Conservation (phyloP, 768 basidiomycete species). For the Lyophyllum shimeji region DNA sequence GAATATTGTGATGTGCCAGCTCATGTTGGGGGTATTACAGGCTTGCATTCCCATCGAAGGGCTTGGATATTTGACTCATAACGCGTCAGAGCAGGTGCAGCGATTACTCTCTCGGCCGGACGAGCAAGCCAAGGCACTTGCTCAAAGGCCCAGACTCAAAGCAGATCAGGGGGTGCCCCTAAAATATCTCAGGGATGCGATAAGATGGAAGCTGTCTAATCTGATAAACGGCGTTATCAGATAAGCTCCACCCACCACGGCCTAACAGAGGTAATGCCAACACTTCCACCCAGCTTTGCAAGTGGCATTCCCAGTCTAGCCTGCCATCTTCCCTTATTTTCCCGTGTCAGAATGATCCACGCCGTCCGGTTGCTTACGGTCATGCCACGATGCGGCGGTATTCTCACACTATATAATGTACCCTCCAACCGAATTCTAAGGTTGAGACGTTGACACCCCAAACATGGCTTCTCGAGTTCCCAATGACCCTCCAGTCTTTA, state of each 20-base stretch:
- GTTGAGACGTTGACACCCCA: background rate
- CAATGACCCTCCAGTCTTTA: background rate
- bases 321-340: background rate
- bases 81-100: too few relatives aligned
- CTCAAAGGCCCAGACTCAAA: too few relatives aligned
- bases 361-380: background rate
- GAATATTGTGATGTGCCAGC: too few relatives aligned
- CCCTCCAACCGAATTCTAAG: background rate
- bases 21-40: too few relatives aligned
- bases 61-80: too few relatives aligned
- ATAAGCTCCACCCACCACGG: constrained; percentile 1
- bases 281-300: background rate
- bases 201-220: too few relatives aligned
- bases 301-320: background rate
- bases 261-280: background rate
- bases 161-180: background rate
- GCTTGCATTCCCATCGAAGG: background rate
- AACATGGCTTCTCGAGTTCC: background rate
- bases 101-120: too few relatives aligned
- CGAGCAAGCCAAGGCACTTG: too few relatives aligned
- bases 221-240: too few relatives aligned
- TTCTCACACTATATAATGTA: background rate
- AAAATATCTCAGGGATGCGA: background rate
- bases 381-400: background rate
- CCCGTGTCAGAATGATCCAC: background rate